phyloP scores from a whole-genome alignment of 352 stramenopile species.

The Globisporangium nagaii region DNA sequence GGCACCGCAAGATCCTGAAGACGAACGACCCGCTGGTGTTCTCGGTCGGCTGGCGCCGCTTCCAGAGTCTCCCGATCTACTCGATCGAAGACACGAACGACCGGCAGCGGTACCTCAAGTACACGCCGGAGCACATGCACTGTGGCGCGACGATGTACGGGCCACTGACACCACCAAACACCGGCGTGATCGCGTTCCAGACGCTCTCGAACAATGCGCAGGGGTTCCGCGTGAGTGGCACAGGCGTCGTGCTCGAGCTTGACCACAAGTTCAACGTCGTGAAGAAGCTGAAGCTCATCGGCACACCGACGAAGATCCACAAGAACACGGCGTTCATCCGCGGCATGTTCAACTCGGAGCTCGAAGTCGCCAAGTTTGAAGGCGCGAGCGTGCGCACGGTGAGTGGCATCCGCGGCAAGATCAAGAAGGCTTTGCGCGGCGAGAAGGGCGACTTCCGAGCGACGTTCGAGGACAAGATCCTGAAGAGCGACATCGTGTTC shows the following conservation, averaged over 20 bases:
- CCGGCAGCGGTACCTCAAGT: constrained; percentile 96
- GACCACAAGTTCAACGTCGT: constrained; percentile 97
- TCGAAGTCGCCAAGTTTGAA: constrained; percentile 97
- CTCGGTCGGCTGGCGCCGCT: constrained; percentile 98
- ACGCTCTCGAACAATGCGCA: constrained; percentile 88
- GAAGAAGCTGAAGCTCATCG: constrained; percentile 99
- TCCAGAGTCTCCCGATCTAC: constrained; percentile 98
- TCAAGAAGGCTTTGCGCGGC: constrained; percentile 96
- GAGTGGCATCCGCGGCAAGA: constrained; percentile 96
- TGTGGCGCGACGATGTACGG: constrained; percentile 98
- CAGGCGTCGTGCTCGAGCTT: constrained; percentile 96
- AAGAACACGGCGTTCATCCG: constrained; percentile 99
- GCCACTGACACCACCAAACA: constrained; percentile 95
- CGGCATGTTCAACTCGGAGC: constrained; percentile 95
- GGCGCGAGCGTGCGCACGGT: constrained; percentile 97
- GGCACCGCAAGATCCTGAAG: constrained; percentile 98
- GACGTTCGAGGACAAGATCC: constrained; percentile 99
- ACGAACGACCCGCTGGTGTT: constrained; percentile 98
- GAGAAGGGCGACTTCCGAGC: constrained; percentile 95
- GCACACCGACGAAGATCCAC: constrained; percentile 96
- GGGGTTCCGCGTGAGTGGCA: constrained; percentile 96
- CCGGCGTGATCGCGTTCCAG: constrained; percentile 97
- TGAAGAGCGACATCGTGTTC: constrained; percentile 99
- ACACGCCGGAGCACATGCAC: constrained; percentile 99
- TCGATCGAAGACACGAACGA: constrained; percentile 98